Conservation (phyloP, 805 yeast species). For the Ogataea degrootiae region DNA sequence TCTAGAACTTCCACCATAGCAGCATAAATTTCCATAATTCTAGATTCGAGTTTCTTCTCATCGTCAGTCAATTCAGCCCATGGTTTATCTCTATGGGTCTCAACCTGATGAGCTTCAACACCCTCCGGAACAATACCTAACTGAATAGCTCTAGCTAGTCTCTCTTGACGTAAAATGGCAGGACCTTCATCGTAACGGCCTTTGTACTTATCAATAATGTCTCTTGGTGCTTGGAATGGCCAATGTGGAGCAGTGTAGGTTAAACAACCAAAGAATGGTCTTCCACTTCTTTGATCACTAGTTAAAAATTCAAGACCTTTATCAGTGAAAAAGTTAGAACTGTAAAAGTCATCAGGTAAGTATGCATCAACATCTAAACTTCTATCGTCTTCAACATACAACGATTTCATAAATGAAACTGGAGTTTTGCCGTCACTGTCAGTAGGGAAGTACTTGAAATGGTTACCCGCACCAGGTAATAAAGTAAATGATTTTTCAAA, state of each 20-base stretch:
- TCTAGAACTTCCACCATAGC: conserved; percentile 60
- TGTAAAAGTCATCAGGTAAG: conserved; percentile 45
- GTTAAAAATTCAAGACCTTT: conserved; percentile 35
- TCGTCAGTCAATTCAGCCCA: conserved; percentile 40
- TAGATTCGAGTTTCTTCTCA: conserved; percentile 34
- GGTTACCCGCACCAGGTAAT: conserved; percentile 56
- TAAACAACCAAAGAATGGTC: conserved; percentile 50
- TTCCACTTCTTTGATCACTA: conserved; percentile 30
- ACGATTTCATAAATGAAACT: conserved; percentile 33
- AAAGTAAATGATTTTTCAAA: conserved; percentile 46
- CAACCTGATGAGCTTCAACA: conserved; percentile 40
- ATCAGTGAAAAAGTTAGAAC: conserved; percentile 41
- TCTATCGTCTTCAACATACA: conserved; percentile 37
- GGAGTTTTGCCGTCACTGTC: conserved; percentile 23
- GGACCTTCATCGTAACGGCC: conserved; percentile 49
- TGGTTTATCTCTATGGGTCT: conserved; percentile 35
- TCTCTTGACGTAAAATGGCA: conserved; percentile 32
- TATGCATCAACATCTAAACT: conserved; percentile 30
- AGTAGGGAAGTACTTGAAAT: conserved; percentile 41
- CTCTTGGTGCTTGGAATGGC: conserved; percentile 59
- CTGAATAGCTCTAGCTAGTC: conserved; percentile 37
- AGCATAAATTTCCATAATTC: conserved; percentile 55
- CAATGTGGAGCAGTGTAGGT: conserved; percentile 66
- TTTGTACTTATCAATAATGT: conserved; percentile 41
- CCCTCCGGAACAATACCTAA: conserved; percentile 44